Base-by-base conservation (phyloP, 1,284 basidiomycete species). In the Cystobasidium sp. region DNA sequence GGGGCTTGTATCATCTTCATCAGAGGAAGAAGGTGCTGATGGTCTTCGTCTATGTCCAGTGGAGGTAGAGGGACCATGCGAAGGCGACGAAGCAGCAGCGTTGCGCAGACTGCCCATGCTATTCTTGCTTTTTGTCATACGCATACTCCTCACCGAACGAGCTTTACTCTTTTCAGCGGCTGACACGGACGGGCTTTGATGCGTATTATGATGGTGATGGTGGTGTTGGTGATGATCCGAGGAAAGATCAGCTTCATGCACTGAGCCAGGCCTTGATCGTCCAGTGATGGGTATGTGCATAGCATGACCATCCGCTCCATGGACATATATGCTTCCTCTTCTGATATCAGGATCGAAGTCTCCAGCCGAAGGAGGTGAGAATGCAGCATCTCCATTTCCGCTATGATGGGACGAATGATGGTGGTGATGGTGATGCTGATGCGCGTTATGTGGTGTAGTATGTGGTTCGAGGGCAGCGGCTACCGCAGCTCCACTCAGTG, bases 341-440 rank as follows among this genome's bases (percentile, higher is more conserved):
- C 75, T 64, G 37, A 74, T 68, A 44, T 76, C 75, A n/a, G 61
- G 64, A 14, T 71, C 69, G 47, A 75, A 75, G 58, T 75, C 73
- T 20, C 73, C 73, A 18, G 73, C 73, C 4, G 70, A 73, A 37
- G 70, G 70, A 12, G 70, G 70, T 3, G 37, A 66, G 52, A 66
- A 74, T 4, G 47, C 22, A 18, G 49, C 67, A 20, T 68, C 37
- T 24, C 65, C 58, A 43, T 10, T 22, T 37, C 52, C 22, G 24
- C 43, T 37, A 8, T 63, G 68, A n/a, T 41, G 24, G 20, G 31
- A 47, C 37, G 41, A 43, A 55, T 71, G n/a, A n/a, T 59, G 41
- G 18, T 22, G 16, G 56, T 31, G 56, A 14, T 44, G n/a, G 24
- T 71, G 53, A 16, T 62, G 68, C 58, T 71, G 53, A 16, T 62